phyloP scores from a whole-genome alignment of 2,329 filamentous ascomycete genomes.

The Talaromyces atroroseus region DNA sequence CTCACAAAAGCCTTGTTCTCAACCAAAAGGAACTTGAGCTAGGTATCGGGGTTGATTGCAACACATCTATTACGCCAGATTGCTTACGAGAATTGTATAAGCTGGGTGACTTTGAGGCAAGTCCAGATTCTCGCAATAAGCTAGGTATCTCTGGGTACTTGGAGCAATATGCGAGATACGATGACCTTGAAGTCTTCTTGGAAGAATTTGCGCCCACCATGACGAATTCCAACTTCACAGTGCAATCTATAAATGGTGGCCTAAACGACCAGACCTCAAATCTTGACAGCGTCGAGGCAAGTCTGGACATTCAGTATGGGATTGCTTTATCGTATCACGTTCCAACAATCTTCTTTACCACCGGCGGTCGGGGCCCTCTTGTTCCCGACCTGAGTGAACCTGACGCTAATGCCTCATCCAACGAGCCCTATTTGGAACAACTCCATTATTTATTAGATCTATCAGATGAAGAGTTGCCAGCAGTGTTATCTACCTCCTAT shows the following conservation, averaged over 20 bases:
- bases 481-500: slow-evolving; percentile 64
- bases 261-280: slow-evolving; percentile 44
- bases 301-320: slow-evolving; percentile 60
- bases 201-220: slow-evolving; percentile 49
- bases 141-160: slow-evolving; percentile 48
- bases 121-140: slow-evolving; percentile 31
- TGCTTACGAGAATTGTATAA: slow-evolving; percentile 49
- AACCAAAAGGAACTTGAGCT: slow-evolving; percentile 15
- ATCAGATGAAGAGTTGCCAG: slow-evolving; percentile 51
- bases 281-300: slow-evolving; percentile 51
- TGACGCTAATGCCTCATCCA: slow-evolving; percentile 40
- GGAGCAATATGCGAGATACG: slow-evolving; percentile 47
- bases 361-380: slow-evolving; percentile 52
- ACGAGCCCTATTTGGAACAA: slow-evolving; percentile 64
- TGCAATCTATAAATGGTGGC: slow-evolving; percentile 54
- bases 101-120: slow-evolving; percentile 37
- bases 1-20: slow-evolving; percentile 36
- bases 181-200: slow-evolving; percentile 55
- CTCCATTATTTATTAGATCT: slow-evolving; percentile 56
- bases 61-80: slow-evolving; percentile 40
- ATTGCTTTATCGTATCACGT: slow-evolving; percentile 51
- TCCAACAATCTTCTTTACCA: slow-evolving; percentile 55
- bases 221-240: slow-evolving; percentile 51
- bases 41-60: slow-evolving; percentile 30
- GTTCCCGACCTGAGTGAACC: slow-evolving; percentile 45